Evolutionary conservation across 2,329 filamentous ascomycete genomes (phyloP).

Genomic region (Exserohilum turcica): DNA sequence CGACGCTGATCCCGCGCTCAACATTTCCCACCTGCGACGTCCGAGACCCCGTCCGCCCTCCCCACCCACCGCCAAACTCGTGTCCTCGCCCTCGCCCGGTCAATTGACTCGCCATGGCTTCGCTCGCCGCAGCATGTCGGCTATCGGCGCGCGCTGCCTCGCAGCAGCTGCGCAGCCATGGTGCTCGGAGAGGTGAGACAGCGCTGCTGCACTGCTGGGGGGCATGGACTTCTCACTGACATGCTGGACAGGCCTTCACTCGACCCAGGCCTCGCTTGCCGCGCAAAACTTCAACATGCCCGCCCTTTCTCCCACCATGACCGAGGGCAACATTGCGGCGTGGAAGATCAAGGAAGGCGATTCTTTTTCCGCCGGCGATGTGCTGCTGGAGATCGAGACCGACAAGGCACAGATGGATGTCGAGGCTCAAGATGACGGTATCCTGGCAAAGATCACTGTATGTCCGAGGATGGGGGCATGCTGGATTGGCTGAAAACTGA

Average conservation of each 20-base stretch:
- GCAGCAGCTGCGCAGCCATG: conserved; percentile 59
- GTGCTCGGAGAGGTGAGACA: conserved; percentile 62
- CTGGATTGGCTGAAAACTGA: conserved; percentile 10
- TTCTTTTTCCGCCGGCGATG: conserved; percentile 79
- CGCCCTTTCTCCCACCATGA: conserved; percentile 90
- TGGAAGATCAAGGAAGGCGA: conserved; percentile 92
- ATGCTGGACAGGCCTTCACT: conserved; percentile 63
- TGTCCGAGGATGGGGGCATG: conserved; percentile 1
- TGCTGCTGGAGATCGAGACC: conserved; percentile 89
- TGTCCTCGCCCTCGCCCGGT: conserved; percentile 20
- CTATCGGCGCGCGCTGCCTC: conserved; percentile 65
- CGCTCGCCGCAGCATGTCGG: conserved; percentile 67
- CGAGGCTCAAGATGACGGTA: conserved; percentile 86
- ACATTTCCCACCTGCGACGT: conserved; percentile 37
- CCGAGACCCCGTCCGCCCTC: conserved; percentile 18
- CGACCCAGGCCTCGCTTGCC: conserved; percentile 66
- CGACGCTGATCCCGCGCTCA: conserved; percentile 38
- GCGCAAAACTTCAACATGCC: conserved; percentile 92
- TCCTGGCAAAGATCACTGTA: conserved; percentile 80
- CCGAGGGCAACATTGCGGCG: conserved; percentile 82
- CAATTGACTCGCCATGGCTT: conserved; percentile 62
- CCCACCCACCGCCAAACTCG: conserved; percentile 13
- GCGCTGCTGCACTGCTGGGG: conserved; percentile 10
- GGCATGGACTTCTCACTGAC: conserved; percentile 23
- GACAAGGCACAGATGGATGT: conserved; percentile 96